phyloP scores from a whole-genome alignment of 495 filamentous ascomycete genomes.

The Penicillium flavigenum region DNA sequence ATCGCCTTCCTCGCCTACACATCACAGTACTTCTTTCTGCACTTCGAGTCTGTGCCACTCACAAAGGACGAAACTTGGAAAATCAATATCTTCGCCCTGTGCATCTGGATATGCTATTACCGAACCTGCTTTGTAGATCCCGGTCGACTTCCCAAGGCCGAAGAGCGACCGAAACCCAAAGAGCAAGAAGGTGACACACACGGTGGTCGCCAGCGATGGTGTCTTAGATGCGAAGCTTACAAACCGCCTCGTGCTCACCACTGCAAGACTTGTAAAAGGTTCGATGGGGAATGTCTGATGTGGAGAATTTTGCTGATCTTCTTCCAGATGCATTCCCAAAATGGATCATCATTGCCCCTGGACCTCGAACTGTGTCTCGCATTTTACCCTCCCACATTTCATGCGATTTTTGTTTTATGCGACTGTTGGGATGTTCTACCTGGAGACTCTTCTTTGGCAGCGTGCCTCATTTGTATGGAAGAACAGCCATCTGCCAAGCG shows the following conservation, averaged over 20 bases:
- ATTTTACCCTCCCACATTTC: conserved; percentile 87
- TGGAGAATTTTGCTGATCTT: conserved; percentile 1
- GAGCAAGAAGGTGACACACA: conserved; percentile 29
- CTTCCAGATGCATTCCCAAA: conserved; percentile 76
- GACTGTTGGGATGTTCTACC: conserved; percentile 63
- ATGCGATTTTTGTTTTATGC: conserved; percentile 83
- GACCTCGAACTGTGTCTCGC: conserved; percentile 90
- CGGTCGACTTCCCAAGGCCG: conserved; percentile 50
- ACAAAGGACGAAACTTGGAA: conserved; percentile 56
- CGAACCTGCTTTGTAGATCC: conserved; percentile 75
- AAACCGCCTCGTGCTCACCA: conserved; percentile 92
- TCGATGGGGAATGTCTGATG: neutral
- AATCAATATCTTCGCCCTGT: conserved; percentile 72
- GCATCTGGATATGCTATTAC: conserved; percentile 78
- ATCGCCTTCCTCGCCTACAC: conserved; percentile 80
- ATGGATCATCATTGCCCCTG: conserved; percentile 99
- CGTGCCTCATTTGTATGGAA: conserved; percentile 65
- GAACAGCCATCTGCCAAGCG: conserved; percentile 65
- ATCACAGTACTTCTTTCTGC: conserved; percentile 79
- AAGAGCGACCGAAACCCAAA: conserved; percentile 22
- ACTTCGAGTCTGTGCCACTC: conserved; percentile 68
- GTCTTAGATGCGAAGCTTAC: conserved; percentile 75
- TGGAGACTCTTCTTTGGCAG: conserved; percentile 57
- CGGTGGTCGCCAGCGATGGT: conserved; percentile 61
- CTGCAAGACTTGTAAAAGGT: conserved; percentile 81